Percentiles rank a stretch among this genome's conserved stretches.
These are phyloP conservation scores for Colletotrichum paranaense DNA, from an alignment of 2,329 filamentous ascomycete genomes.

Conservation along the genomic window DNA sequence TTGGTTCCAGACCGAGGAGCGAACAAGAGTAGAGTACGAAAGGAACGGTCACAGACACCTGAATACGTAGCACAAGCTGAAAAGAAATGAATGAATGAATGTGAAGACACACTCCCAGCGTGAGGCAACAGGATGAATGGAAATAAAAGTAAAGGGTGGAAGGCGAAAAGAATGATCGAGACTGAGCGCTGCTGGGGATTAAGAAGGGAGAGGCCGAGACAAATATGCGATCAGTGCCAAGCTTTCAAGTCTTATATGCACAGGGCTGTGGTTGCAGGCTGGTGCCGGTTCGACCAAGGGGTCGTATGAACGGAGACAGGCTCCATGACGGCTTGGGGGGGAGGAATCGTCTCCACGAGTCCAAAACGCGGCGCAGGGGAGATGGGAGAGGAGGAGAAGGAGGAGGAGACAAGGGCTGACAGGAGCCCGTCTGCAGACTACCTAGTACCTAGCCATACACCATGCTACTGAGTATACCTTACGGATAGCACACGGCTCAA, in stretches of 20 bases:
- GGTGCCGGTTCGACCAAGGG: slow-evolving; percentile 31
- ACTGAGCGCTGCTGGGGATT: slow-evolving; percentile 13
- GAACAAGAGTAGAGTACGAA: slow-evolving; percentile 50
- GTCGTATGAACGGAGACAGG: slow-evolving; percentile 38
- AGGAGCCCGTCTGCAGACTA: slow-evolving; percentile 29
- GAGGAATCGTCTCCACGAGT: slow-evolving; percentile 49
- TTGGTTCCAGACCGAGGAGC: slow-evolving; percentile 63
- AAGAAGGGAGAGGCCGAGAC: slow-evolving; percentile 42
- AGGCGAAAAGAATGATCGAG: slow-evolving; percentile 43
- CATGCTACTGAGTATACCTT: not conserved
- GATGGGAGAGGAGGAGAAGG: slow-evolving; percentile 36
- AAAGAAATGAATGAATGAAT: slow-evolving; percentile 56
- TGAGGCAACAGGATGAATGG: slow-evolving; percentile 45
- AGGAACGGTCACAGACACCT: slow-evolving; percentile 59
- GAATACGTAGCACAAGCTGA: slow-evolving; percentile 46
- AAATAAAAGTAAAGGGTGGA: slow-evolving; percentile 37
- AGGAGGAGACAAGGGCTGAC: slow-evolving; percentile 38
- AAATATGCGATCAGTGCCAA: slow-evolving; percentile 51
- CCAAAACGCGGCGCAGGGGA: slow-evolving; percentile 53
- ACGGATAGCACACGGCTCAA: slow-evolving; percentile 8
- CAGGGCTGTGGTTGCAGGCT: slow-evolving; percentile 41
- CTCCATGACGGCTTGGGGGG: slow-evolving; percentile 35
- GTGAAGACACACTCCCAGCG: slow-evolving; percentile 64
- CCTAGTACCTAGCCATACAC: not conserved
- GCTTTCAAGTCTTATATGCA: slow-evolving; percentile 51